phyloP scores from a whole-genome alignment of 1,284 basidiomycete species.

The Coniferiporia weirii region DNA sequence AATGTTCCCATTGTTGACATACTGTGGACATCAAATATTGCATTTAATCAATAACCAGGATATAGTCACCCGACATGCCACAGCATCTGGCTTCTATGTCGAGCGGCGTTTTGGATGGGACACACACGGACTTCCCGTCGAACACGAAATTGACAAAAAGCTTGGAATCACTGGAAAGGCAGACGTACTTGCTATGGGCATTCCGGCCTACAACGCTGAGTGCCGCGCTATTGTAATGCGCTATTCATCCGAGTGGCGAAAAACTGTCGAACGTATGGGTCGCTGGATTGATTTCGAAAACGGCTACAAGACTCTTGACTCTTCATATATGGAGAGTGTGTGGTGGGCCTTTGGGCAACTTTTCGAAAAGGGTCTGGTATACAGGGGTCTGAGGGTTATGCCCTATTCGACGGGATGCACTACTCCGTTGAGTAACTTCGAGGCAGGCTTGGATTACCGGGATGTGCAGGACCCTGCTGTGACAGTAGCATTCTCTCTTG shows the following conservation, averaged over 20 bases:
- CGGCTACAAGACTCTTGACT: constrained; percentile 97
- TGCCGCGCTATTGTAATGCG: constrained; percentile 98
- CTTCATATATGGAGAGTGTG: constrained; percentile 94
- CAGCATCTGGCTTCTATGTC: constrained; percentile 92
- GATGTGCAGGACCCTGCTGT: constrained; percentile 96
- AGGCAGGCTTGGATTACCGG: constrained; percentile 90
- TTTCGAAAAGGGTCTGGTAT: constrained; percentile 91
- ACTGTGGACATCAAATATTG: too few species aligned
- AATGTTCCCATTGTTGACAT: too few species aligned
- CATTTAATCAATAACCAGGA: constrained; percentile 48
- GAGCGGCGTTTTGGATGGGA: constrained; percentile 98
- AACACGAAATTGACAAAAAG: constrained; percentile 99
- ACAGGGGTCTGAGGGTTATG: constrained; percentile 94
- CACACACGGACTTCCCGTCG: constrained; percentile 97
- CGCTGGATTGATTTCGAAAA: constrained; percentile 99
- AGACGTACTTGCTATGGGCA: constrained; percentile 95
- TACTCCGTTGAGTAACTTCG: constrained; percentile 97
- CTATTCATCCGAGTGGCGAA: constrained; percentile 90
- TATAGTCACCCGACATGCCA: constrained; percentile 93
- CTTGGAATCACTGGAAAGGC: constrained; percentile 89
- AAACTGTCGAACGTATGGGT: constrained; percentile 96
- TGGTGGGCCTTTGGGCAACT: constrained; percentile 99
- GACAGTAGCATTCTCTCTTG: constrained; percentile 88
- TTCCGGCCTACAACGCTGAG: constrained; percentile 96
- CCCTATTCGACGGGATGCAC: constrained; percentile 97